A percentile compares a stretch with the other conserved stretches of the same genome.
phyloP scores from a whole-genome alignment of 164 flowering plant genomes.

The Umbellularia californica region DNA sequence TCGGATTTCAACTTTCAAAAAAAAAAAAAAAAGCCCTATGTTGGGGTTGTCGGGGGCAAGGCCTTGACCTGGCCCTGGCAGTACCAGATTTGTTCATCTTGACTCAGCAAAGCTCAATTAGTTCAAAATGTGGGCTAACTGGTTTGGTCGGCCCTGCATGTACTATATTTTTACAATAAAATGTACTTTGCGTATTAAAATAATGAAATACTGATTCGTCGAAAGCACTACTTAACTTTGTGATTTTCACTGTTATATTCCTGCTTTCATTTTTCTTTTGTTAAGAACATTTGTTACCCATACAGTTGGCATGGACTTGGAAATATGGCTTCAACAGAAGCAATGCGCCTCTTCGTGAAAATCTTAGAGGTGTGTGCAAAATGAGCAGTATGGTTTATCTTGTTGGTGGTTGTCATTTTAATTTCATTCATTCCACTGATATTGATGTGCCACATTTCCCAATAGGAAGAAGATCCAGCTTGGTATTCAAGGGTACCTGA shows the following conservation, averaged over 20 bases:
- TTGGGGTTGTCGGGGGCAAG: too few relatives aligned
- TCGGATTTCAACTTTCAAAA: too few relatives aligned
- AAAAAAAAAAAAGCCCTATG: too few relatives aligned
- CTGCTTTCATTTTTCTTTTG: constrained; percentile 1
- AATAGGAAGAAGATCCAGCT: constrained; percentile 95
- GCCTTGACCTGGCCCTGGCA: too few relatives aligned
- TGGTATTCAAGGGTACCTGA: constrained; percentile 96
- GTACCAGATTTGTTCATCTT: too few relatives aligned
- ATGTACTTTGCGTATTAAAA: not conserved
- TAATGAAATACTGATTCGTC: not conserved
- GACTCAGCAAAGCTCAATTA: not conserved
- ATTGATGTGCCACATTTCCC: constrained; percentile 7
- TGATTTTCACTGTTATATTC: not conserved
- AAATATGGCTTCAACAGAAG: constrained; percentile 85
- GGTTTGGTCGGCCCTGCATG: not conserved
- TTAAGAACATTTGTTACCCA: constrained; percentile 5
- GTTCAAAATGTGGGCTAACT: not conserved
- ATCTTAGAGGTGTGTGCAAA: constrained; percentile 70
- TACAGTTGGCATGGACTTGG: constrained; percentile 94
- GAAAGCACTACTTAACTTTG: not conserved
- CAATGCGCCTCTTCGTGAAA: constrained; percentile 99
- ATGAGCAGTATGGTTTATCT: not conserved
- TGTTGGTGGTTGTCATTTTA: not conserved
- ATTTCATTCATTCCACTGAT: constrained; percentile 8
- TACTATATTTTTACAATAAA: not conserved